A percentile compares a stretch with the other conserved stretches of the same genome.
phyloP scores from a whole-genome alignment of 2,329 filamentous ascomycete genomes.

The Fusarium oligoseptatum region DNA sequence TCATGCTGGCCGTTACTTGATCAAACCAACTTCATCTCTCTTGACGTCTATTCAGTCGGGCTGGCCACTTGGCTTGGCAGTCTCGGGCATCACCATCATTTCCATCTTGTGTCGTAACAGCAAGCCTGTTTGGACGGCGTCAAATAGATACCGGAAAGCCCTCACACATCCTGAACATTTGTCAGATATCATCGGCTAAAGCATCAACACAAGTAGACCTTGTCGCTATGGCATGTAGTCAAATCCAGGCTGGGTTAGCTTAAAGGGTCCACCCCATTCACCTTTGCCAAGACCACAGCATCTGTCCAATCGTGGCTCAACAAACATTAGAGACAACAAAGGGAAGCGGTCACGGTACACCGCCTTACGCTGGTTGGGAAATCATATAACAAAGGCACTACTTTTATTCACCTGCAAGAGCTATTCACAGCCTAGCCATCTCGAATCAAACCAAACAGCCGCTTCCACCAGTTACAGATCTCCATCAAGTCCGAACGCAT shows the following conservation, averaged over 20 bases:
- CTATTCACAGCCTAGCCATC: conserved; percentile 42
- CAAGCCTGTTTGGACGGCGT: background rate
- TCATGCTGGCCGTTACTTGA: background rate
- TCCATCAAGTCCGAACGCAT: conserved; percentile 5
- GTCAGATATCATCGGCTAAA: background rate
- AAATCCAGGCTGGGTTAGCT: conserved; percentile 1
- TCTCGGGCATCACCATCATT: background rate
- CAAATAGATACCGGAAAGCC: background rate
- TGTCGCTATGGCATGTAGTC: background rate
- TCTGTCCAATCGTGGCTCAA: background rate
- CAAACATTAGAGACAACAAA: background rate
- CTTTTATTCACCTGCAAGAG: conserved; percentile 45
- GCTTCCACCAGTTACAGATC: conserved; percentile 10
- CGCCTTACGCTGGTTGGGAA: background rate
- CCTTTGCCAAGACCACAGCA: background rate
- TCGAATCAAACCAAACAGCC: conserved; percentile 29
- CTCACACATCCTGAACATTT: background rate
- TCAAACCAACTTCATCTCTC: background rate
- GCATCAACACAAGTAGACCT: background rate
- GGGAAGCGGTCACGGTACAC: background rate
- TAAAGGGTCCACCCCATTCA: background rate
- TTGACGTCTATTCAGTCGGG: background rate
- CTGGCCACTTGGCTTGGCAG: background rate
- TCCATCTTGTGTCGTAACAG: background rate
- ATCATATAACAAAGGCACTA: conserved; percentile 45